These are phyloP conservation scores for Clonostachys sp. DNA, from an alignment of 2,329 filamentous ascomycete species.

Conservation along the genomic window DNA sequence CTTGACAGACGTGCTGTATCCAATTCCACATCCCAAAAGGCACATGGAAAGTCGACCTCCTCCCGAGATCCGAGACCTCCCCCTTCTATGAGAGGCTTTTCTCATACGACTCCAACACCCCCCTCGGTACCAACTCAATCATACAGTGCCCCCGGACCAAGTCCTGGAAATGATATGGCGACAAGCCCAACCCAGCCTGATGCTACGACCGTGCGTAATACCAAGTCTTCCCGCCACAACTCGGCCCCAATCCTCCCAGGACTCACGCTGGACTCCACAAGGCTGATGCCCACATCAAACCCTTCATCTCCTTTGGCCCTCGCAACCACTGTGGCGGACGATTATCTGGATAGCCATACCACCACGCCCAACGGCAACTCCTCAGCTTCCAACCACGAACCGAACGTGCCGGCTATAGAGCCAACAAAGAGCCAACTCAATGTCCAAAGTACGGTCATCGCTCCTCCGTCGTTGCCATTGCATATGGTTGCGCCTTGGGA, in stretches of 20 bases:
- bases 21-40: not conserved
- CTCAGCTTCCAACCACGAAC: too few species aligned
- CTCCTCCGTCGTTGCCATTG: too few species aligned
- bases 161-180: not conserved
- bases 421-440: too few species aligned
- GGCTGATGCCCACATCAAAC: slow-evolving; percentile 6
- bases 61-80: slow-evolving; percentile 17
- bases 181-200: not conserved
- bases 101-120: slow-evolving; percentile 9
- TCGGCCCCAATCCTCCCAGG: slow-evolving; percentile 13
- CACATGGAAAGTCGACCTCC: slow-evolving; percentile 1
- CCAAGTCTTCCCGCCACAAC: not conserved
- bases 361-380: too few species aligned
- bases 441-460: too few species aligned
- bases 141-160: not conserved
- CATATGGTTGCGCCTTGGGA: too few species aligned
- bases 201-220: too few species aligned
- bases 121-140: not conserved
- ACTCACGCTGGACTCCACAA: slow-evolving; percentile 7
- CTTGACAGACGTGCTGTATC: not conserved
- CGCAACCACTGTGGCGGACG: too few species aligned
- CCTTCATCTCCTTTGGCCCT: slow-evolving; percentile 5
- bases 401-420: too few species aligned
- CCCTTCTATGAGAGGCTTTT: slow-evolving; percentile 21
- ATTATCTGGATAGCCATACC: too few species aligned